Base-by-base conservation (phyloP, 129 eudicot genomes). In the Helianthus tuberosus region DNA sequence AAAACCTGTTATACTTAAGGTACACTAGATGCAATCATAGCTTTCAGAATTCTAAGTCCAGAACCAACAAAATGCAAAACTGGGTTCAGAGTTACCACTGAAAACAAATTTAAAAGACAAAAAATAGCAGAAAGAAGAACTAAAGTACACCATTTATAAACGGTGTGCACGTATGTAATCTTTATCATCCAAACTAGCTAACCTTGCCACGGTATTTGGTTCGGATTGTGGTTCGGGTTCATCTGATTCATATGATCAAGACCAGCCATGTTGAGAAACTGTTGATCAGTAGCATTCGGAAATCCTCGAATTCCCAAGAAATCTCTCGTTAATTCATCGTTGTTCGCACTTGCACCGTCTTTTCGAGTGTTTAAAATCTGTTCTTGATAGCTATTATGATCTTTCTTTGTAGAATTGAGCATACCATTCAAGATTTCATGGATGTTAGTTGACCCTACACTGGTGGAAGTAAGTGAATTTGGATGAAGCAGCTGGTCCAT, bases 301-400 rank as follows among this genome's bases (percentile, higher is more conserved):
- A 87, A 85, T 5, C 85, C 85, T 81, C 82, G 81, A 11, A 87
- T 72, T 9, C 96, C 93, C 81, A 90, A 87, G 69, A 90, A 90
- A 76, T 90, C 96, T 82, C 93, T 83, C 5, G 96, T 90, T 80
- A 89, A 46, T 46, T 86, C 92, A 1, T 87, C 92, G 44, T 64
- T 51, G 4, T 73, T 73, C 25, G 69, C 83, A 32, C 74, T 16
- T 12, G 79, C 84, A 44, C 71, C 23, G 2, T 61, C 23, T 47
- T 83, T 77, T 35, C 77, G 69, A 3, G 53, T 20, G 72, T 32
- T 65, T 49, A 73, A 66, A 1, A 25, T 23, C 54, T 54, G 64
- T 6, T 59, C 39, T 27, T 59, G 86, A 51, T 62, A 75, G 44
- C 55, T 20, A 78, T 44, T 59, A 29, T 72, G 64, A 38, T 36